Conservation (phyloP, 495 filamentous ascomycete genomes). For the Peziza echinospora region DNA sequence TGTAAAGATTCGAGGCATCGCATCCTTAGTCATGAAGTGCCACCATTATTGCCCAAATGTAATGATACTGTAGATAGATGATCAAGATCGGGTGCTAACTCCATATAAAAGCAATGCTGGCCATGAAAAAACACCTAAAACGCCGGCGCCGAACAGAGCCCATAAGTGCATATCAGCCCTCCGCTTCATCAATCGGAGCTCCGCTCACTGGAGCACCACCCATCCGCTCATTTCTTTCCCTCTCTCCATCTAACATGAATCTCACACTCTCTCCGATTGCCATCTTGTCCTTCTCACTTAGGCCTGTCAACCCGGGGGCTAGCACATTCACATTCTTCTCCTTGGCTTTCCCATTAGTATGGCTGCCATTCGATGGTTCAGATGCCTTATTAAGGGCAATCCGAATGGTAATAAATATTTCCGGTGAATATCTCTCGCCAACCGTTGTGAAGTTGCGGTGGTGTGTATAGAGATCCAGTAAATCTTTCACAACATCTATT, state of each 20-base stretch:
- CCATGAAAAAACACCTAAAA: too few species aligned
- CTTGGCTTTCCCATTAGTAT: background rate
- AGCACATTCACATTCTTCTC: constrained; percentile 4
- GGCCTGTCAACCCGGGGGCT: background rate
- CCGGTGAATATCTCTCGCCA: background rate
- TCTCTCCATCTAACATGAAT: constrained; percentile 69
- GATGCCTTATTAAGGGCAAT: background rate
- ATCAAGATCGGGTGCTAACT: too few species aligned
- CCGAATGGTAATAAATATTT: background rate
- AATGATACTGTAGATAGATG: too few species aligned
- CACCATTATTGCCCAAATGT: too few species aligned
- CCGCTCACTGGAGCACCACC: constrained; percentile 13
- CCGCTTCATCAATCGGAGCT: too few species aligned
- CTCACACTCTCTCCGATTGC: constrained; percentile 58
- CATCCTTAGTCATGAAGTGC: too few species aligned
- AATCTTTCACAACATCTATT: constrained; percentile 67
- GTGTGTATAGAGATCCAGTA: constrained; percentile 57
- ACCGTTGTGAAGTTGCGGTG: background rate
- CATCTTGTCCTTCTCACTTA: background rate
- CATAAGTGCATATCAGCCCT: constrained; percentile 1
- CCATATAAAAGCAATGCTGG: too few species aligned
- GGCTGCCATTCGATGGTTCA: background rate
- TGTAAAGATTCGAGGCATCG: too few species aligned
- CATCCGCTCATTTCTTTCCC: constrained; percentile 52
- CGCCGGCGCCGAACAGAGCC: constrained; percentile 32